phyloP scores from a whole-genome alignment of 129 eudicot genomes.

The Ambrosia trifida region DNA sequence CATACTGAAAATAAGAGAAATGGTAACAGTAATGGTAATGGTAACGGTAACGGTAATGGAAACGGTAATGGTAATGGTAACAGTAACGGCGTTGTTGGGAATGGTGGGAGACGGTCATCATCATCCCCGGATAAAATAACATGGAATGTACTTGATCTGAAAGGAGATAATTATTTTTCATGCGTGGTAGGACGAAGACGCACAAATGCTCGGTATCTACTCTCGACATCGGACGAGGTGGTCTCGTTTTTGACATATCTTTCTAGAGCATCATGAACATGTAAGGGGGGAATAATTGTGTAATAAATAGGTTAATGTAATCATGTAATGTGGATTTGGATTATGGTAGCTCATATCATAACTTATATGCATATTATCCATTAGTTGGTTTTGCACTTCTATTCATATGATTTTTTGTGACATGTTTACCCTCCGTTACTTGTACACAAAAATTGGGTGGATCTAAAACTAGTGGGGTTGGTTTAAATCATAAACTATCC shows the following conservation, averaged over 20 bases:
- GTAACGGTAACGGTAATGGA: conserved; percentile 13
- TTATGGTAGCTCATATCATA: not conserved
- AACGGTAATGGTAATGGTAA: conserved; percentile 3
- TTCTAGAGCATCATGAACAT: conserved; percentile 42
- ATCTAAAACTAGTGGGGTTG: not conserved
- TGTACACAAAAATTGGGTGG: not conserved
- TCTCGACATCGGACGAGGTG: conserved; percentile 68
- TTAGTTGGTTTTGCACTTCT: not conserved
- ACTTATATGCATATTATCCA: not conserved
- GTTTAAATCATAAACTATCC: not conserved
- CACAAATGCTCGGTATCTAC: conserved; percentile 71
- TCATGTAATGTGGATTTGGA: not conserved
- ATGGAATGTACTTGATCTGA: conserved; percentile 85
- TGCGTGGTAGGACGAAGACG: conserved; percentile 74
- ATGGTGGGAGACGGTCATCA: conserved; percentile 31
- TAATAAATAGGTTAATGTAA: conserved; percentile 19
- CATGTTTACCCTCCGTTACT: not conserved
- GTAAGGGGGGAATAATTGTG: conserved; percentile 12
- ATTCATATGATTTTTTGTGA: not conserved
- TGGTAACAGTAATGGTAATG: not conserved
- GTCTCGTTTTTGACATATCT: conserved; percentile 70
- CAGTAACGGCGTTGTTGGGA: conserved; percentile 15
- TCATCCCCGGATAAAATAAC: conserved; percentile 55
- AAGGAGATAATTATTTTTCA: conserved; percentile 84
- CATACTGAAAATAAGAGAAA: conserved; percentile 43